These are phyloP conservation scores for Ascochyta rabiei DNA, from an alignment of 2,329 filamentous ascomycete genomes.

Conservation along the genomic window DNA sequence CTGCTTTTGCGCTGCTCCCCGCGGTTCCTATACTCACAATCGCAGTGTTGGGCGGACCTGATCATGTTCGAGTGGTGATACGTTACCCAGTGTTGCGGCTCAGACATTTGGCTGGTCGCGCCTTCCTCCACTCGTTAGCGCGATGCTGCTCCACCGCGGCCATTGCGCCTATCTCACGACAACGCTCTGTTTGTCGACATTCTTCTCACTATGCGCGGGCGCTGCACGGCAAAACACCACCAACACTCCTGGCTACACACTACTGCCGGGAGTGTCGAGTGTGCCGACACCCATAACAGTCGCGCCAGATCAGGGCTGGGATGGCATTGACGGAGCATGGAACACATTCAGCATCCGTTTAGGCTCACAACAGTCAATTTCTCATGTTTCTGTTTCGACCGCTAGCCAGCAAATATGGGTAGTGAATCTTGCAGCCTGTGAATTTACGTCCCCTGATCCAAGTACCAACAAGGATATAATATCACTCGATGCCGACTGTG, in stretches of 20 bases:
- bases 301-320: constrained; percentile 47
- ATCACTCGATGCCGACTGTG: constrained; percentile 52
- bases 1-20: background rate
- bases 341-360: constrained; percentile 69
- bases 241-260: constrained; percentile 24
- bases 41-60: background rate
- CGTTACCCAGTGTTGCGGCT: constrained; percentile 1
- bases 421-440: constrained; percentile 51
- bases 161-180: constrained; percentile 23
- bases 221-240: constrained; percentile 33
- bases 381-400: constrained; percentile 68
- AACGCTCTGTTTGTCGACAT: constrained; percentile 19
- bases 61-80: constrained; percentile 11
- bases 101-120: constrained; percentile 9
- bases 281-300: constrained; percentile 42
- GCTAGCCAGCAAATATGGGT: constrained; percentile 74
- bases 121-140: constrained; percentile 9
- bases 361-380: constrained; percentile 59
- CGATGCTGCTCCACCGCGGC: constrained; percentile 9
- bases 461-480: constrained; percentile 50
- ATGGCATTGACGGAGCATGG: constrained; percentile 59
- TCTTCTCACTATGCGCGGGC: constrained; percentile 29
- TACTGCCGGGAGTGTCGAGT: constrained; percentile 25
- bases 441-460: constrained; percentile 46
- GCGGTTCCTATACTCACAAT: background rate